Percentiles rank a stretch among this genome's conserved stretches.
Conservation (phyloP, 306 rosid species). For the Vicia sativa region DNA sequence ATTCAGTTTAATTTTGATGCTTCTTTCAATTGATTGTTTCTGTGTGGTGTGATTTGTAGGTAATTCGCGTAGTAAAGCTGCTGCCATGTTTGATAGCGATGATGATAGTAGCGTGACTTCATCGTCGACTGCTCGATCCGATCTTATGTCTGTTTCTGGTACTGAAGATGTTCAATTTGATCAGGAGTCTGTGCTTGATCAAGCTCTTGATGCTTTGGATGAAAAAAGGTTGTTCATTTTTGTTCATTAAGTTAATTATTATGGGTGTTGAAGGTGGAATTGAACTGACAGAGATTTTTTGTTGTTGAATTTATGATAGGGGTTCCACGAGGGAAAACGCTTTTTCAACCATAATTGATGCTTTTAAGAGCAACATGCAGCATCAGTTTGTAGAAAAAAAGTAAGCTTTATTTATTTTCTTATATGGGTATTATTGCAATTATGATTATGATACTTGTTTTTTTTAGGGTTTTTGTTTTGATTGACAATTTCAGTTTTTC, state of each 20-base stretch:
- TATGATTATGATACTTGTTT: slow-evolving; percentile 9
- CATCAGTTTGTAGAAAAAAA: slow-evolving; percentile 80
- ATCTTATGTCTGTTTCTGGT: slow-evolving; percentile 55
- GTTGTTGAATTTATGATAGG: slow-evolving; percentile 50
- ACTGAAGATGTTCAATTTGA: slow-evolving; percentile 64
- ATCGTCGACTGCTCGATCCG: slow-evolving; percentile 73
- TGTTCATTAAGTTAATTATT: slow-evolving; percentile 3
- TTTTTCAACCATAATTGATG: slow-evolving; percentile 59
- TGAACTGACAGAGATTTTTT: neutral
- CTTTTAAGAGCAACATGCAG: slow-evolving; percentile 71
- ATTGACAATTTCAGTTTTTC: neutral
- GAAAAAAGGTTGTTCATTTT: slow-evolving; percentile 69
- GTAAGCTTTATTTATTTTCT: slow-evolving; percentile 48
- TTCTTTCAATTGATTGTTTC: neutral
- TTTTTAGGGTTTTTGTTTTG: neutral
- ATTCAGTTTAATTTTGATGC: neutral
- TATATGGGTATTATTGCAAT: neutral
- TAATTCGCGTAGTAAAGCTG: slow-evolving; percentile 75
- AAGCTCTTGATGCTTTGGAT: slow-evolving; percentile 79
- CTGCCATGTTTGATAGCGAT: slow-evolving; percentile 68
- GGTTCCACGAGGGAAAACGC: slow-evolving; percentile 86
- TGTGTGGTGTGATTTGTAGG: slow-evolving; percentile 43
- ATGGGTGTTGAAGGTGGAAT: slow-evolving; percentile 24
- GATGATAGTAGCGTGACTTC: slow-evolving; percentile 91
- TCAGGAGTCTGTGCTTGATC: slow-evolving; percentile 77